Evolutionary conservation across 2,329 filamentous ascomycete species (phyloP).

Genomic region (Fusarium succisae): DNA sequence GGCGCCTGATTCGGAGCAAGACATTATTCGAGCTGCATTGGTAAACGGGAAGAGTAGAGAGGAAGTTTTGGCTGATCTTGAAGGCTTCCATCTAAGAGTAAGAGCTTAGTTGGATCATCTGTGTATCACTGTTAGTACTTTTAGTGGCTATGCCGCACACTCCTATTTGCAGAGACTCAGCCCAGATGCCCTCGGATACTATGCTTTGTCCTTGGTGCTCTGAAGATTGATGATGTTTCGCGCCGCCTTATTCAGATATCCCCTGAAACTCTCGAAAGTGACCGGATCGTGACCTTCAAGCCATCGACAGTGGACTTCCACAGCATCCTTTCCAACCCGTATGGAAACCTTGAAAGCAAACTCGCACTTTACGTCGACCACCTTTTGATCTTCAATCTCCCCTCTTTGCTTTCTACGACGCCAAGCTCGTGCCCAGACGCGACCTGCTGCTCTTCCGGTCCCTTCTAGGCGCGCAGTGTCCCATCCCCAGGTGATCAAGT

Average conservation of each 20-base stretch:
- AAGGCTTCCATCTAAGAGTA: constrained; percentile 22
- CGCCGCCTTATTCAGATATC: constrained; percentile 69
- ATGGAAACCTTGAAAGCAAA: constrained; percentile 70
- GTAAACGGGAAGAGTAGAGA: constrained; percentile 51
- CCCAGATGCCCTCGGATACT: background rate
- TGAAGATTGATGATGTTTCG: constrained; percentile 5
- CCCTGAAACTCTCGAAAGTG: constrained; percentile 88
- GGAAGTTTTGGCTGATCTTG: constrained; percentile 53
- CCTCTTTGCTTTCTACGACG: constrained; percentile 66
- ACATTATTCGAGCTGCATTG: constrained; percentile 58
- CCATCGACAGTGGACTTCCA: constrained; percentile 66
- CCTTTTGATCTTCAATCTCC: constrained; percentile 36
- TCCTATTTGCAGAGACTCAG: background rate
- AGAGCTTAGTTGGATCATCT: constrained; percentile 16
- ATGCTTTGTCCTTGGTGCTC: background rate
- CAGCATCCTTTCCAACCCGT: constrained; percentile 49
- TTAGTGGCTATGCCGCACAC: background rate
- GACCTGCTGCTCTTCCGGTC: constrained; percentile 70
- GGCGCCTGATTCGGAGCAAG: constrained; percentile 68
- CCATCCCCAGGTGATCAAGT: constrained; percentile 73
- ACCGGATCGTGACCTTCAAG: constrained; percentile 76
- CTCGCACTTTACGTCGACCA: constrained; percentile 47
- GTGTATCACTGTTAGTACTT: background rate
- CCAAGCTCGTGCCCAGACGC: constrained; percentile 83
- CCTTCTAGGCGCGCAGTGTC: constrained; percentile 62